Conservation (phyloP, 345 rosid species). For the Citrus sinensis region DVS_A1.0 CM039162.1:24565001-24565500, state of each 20-base stretch:
- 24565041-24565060: neutral
- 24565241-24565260: conserved; percentile 82
- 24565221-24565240: conserved; percentile 90
- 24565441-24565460: neutral
- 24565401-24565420: neutral
- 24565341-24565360: neutral
- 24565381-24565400: neutral
- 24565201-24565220: conserved; percentile 97
- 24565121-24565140: conserved; percentile 9
- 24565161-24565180: neutral
- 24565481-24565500: neutral
- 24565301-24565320: neutral
- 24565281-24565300: conserved; percentile 75
- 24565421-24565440: neutral
- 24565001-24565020: neutral
- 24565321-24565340: neutral
- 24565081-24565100: neutral
- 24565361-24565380: neutral
- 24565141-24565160: conserved; percentile 2
- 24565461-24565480: neutral
- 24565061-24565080: neutral
- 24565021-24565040: neutral
- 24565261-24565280: conserved; percentile 87
- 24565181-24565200: conserved; percentile 22
- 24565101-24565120: neutral